Conservation (phyloP, 805 yeast genomes). For the Maudiozyma pseudohumilis region DNA sequence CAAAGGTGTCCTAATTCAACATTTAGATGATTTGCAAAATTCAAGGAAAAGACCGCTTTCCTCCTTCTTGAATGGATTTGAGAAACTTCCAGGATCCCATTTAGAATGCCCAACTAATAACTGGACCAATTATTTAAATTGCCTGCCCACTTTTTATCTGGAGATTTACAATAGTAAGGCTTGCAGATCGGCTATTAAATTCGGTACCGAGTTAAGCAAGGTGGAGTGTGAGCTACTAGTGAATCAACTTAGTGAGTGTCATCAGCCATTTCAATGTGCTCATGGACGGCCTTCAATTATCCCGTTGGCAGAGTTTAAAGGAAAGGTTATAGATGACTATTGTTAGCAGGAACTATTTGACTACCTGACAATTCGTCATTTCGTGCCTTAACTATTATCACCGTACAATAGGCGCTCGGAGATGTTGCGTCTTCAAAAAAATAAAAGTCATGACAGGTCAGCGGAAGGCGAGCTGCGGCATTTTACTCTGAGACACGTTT, state of each 20-base stretch:
- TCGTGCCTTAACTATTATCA: too few relatives aligned
- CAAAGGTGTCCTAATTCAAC: slow-evolving; percentile 34
- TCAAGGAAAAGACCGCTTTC: slow-evolving; percentile 17
- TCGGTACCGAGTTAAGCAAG: slow-evolving; percentile 45
- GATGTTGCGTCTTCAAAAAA: too few relatives aligned
- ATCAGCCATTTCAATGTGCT: slow-evolving; percentile 68
- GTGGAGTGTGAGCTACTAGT: slow-evolving; percentile 40
- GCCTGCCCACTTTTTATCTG: slow-evolving; percentile 42
- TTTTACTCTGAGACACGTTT: too few relatives aligned
- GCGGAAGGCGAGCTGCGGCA: too few relatives aligned
- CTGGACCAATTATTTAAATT: slow-evolving; percentile 34
- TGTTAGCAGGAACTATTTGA: too few relatives aligned
- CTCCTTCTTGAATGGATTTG: background rate
- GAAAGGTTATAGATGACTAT: too few relatives aligned
- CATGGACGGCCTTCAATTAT: slow-evolving; percentile 69
- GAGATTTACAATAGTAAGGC: slow-evolving; percentile 51
- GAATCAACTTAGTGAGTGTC: slow-evolving; percentile 36
- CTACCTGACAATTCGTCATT: too few relatives aligned
- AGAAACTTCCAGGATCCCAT: background rate
- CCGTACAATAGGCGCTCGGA: too few relatives aligned
- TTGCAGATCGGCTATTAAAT: slow-evolving; percentile 61
- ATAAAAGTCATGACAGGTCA: too few relatives aligned
- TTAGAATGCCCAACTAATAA: background rate
- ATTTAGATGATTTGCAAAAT: slow-evolving; percentile 34
- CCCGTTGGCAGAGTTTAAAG: slow-evolving; percentile 1